phyloP scores from a whole-genome alignment of 495 filamentous ascomycete genomes.

The Bombardia bombarda region DNA sequence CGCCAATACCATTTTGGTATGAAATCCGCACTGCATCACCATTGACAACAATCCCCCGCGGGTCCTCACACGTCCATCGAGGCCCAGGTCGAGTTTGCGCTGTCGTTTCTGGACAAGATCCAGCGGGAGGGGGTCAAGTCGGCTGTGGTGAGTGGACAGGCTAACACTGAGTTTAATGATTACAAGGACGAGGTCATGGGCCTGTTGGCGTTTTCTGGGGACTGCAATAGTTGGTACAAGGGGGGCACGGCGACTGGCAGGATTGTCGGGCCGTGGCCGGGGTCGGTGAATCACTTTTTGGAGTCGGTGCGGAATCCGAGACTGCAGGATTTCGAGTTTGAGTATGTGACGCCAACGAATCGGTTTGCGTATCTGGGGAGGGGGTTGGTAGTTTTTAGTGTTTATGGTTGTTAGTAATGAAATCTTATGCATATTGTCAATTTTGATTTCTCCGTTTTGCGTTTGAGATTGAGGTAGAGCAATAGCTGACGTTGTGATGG shows the following conservation, averaged over 20 bases:
- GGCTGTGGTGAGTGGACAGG: constrained; percentile 30
- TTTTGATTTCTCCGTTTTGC: no score
- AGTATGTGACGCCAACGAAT: not conserved
- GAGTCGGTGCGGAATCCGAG: not conserved
- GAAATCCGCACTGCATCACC: constrained; percentile 43
- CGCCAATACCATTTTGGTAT: constrained; percentile 37
- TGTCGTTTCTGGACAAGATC: constrained; percentile 37
- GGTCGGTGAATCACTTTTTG: constrained; percentile 2
- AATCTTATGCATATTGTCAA: no score
- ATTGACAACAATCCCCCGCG: constrained; percentile 43
- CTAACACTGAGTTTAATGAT: constrained; percentile 33
- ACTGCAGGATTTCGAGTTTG: constrained; percentile 3
- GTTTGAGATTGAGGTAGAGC: no score
- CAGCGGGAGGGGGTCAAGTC: constrained; percentile 38
- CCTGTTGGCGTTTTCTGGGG: constrained; percentile 36
- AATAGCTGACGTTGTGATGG: no score
- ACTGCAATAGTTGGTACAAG: constrained; percentile 45
- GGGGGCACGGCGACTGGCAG: constrained; percentile 27
- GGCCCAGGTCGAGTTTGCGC: constrained; percentile 22
- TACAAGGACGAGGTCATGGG: constrained; percentile 38
- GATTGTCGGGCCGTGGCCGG: constrained; percentile 30
- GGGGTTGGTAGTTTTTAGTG: no score
- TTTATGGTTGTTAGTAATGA: no score
- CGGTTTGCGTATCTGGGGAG: constrained; percentile 3
- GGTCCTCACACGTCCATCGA: constrained; percentile 33